phyloP scores from a whole-genome alignment of 805 yeast genomes.

The Yamadazyma takamatsuzukensis region DNA sequence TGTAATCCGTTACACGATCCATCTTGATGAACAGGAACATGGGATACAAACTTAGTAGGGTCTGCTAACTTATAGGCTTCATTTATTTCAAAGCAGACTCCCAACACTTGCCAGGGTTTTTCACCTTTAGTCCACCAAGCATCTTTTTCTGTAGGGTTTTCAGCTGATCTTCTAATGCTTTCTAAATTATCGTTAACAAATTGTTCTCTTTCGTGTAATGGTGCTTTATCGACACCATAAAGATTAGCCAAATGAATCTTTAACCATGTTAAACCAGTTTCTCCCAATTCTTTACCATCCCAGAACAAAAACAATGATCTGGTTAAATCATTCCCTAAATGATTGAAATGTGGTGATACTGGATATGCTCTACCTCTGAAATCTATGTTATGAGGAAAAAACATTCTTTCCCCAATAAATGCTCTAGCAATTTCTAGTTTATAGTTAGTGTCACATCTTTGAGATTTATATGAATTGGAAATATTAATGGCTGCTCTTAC shows the following conservation, averaged over 20 bases:
- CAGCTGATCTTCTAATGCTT: slow-evolving; percentile 54
- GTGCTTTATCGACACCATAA: slow-evolving; percentile 71
- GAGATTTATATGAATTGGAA: slow-evolving; percentile 69
- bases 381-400: slow-evolving; percentile 78
- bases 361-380: slow-evolving; percentile 87
- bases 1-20: slow-evolving; percentile 86
- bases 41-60: slow-evolving; percentile 63
- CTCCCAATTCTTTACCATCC: slow-evolving; percentile 71
- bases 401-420: slow-evolving; percentile 68
- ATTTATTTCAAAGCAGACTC: slow-evolving; percentile 62
- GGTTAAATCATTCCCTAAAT: slow-evolving; percentile 74
- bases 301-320: slow-evolving; percentile 70
- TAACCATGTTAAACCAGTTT: slow-evolving; percentile 64
- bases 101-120: slow-evolving; percentile 80
- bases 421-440: slow-evolving; percentile 95
- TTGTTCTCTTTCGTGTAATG: slow-evolving; percentile 58
- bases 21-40: slow-evolving; percentile 80
- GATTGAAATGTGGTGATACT: slow-evolving; percentile 74
- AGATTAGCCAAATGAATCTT: slow-evolving; percentile 73
- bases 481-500: slow-evolving; percentile 57
- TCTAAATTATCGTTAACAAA: slow-evolving; percentile 58
- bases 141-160: slow-evolving; percentile 53
- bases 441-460: slow-evolving; percentile 90
- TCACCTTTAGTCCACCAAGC: slow-evolving; percentile 74
- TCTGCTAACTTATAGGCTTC: slow-evolving; percentile 60